Base-by-base conservation (phyloP, 306 rosid genomes). In the Vigna nakashimae region DNA sequence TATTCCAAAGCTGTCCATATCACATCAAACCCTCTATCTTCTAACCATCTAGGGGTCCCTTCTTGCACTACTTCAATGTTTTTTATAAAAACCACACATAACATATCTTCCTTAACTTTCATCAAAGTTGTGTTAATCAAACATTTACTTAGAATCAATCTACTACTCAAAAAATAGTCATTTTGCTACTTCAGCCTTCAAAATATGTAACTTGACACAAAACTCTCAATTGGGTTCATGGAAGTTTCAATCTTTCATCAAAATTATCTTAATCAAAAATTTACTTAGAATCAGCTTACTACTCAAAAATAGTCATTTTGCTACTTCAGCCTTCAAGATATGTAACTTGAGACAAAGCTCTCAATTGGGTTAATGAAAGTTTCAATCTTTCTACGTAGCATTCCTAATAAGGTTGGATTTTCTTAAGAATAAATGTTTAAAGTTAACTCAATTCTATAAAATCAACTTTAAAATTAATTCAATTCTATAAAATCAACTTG, bases 1-100 rank as follows among this genome's bases (percentile, higher is more conserved):
- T 90, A 91, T 93, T 91, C 97, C 88, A 87, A 82, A 88, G 56
- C 85, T 46, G 96, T 90, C 89, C 79, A 82, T 73, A 83, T 92
- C 97, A 90, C 73, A 87, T 85, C 83, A 76, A 86, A 83, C 48
- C 82, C 86, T 80, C 30, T 79, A 62, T 78, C 80, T 76, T 78
- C 24, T 80, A 78, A 78, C 81, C 6, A 14, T 9, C 28, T 7
- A 84, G 69, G 86, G 91, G 88, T n/a, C 88, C 90, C 87, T 77
- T 49, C 48, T 82, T 71, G 82, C 76, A 66, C 77, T 67, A 58
- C 40, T 8, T 49, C 26, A 24, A 46, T 28, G 13, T 56, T 36
- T 48, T 36, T 48, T 9, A n/a, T 36, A 13, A 3, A 62, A 52
- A 53, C 13, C 8, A 53, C 45, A 11, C 8, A 48, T 65, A 28